A percentile compares a stretch with the other conserved stretches of the same genome.
phyloP scores from a whole-genome alignment of 768 basidiomycete species.

The Phylloporus scabripes region DNA sequence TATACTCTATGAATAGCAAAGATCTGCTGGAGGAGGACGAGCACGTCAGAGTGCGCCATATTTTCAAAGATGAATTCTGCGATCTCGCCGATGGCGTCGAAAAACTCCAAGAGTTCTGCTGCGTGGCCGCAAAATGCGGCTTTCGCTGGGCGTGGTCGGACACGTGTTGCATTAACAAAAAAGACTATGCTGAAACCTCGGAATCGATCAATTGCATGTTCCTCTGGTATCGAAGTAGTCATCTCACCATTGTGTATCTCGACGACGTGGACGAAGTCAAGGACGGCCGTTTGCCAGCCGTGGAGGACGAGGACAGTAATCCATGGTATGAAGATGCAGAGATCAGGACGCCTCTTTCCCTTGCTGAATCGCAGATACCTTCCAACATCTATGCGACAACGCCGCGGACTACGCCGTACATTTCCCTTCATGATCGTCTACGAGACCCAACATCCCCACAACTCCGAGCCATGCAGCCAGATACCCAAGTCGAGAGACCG shows the following conservation, averaged over 20 bases:
- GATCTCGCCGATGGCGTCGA: conserved; percentile 1
- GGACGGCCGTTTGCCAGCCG: conserved; percentile 9
- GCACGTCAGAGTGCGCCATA: not conserved
- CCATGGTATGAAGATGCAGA: conserved; percentile 17
- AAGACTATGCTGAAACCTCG: conserved; percentile 18
- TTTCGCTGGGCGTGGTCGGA: conserved; percentile 30
- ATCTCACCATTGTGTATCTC: conserved; percentile 27
- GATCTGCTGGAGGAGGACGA: not conserved
- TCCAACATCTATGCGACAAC: conserved; percentile 1
- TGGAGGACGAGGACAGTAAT: not conserved
- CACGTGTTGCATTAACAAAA: conserved; percentile 27
- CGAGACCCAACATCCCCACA: not conserved
- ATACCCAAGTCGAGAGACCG: conserved; percentile 20
- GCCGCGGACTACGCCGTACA: not conserved
- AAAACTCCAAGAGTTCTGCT: conserved; percentile 30
- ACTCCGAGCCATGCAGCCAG: conserved; percentile 11
- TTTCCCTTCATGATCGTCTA: conserved; percentile 11
- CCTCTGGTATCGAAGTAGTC: conserved; percentile 23
- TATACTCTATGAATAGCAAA: conserved; percentile 14
- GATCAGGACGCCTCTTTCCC: conserved; percentile 11
- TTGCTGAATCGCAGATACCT: not conserved
- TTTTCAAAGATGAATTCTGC: not conserved
- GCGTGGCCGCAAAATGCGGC: conserved; percentile 24
- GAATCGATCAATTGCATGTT: conserved; percentile 31
- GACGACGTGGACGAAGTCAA: conserved; percentile 22